Conservation (phyloP, 139 green algal genomes). For the Yamagishiella unicocca region DNA sequence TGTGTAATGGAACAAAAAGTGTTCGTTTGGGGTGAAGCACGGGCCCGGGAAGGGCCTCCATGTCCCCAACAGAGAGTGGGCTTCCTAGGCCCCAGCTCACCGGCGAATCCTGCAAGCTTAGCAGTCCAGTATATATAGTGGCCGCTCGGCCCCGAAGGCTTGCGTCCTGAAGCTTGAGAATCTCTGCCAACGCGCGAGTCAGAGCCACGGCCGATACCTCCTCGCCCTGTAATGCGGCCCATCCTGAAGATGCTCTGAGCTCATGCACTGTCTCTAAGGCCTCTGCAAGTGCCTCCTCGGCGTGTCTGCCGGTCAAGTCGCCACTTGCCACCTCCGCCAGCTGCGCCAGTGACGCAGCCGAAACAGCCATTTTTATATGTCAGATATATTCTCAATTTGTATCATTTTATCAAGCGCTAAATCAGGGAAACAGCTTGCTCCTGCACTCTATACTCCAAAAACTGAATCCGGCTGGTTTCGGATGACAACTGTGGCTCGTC, state of each 20-base stretch:
- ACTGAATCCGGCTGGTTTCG: neutral
- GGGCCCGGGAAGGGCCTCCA: neutral
- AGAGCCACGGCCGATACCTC: slow-evolving; percentile 15
- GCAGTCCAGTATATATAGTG: neutral
- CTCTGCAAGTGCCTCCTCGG: neutral
- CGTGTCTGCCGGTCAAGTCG: neutral
- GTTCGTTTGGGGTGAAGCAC: neutral
- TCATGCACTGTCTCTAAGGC: neutral
- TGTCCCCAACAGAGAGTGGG: neutral
- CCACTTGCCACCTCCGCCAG: slow-evolving; percentile 17
- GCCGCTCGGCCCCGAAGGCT: neutral
- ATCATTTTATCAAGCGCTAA: too few relatives aligned
- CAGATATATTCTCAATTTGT: neutral
- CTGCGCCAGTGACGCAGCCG: neutral
- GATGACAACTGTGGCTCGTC: too few relatives aligned
- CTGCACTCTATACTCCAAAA: too few relatives aligned
- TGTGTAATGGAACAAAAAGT: neutral
- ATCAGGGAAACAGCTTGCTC: too few relatives aligned
- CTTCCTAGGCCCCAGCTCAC: neutral
- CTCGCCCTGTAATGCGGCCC: slow-evolving; percentile 5
- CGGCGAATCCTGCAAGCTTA: slow-evolving; percentile 44
- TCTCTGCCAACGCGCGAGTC: slow-evolving; percentile 30
- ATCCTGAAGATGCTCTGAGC: neutral
- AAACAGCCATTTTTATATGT: neutral
- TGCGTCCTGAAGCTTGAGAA: slow-evolving; percentile 14